Percentiles rank a stretch among this genome's conserved stretches.
Conservation (phyloP, 768 basidiomycete species). For the Trametes gibbosa region DNA sequence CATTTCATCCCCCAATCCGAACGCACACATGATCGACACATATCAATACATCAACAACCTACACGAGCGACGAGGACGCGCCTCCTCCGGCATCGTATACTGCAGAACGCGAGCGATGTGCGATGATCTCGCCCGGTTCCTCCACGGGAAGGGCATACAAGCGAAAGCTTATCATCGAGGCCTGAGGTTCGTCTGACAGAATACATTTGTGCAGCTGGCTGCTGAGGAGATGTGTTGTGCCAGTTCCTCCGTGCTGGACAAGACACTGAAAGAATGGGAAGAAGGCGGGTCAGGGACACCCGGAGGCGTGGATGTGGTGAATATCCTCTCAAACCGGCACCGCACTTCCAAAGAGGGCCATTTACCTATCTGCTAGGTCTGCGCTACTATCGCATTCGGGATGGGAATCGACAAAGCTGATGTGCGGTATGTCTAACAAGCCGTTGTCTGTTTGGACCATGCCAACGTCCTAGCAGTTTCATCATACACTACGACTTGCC, state of each 20-base stretch:
- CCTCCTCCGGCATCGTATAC: slow-evolving; percentile 75
- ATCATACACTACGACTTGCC: slow-evolving; percentile 82
- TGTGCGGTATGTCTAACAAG: slow-evolving; percentile 47
- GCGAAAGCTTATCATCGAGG: slow-evolving; percentile 77
- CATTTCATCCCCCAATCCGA: slow-evolving; percentile 47
- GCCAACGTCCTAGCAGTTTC: slow-evolving; percentile 41
- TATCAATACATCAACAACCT: slow-evolving; percentile 63
- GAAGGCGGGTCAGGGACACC: slow-evolving; percentile 46
- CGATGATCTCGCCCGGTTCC: slow-evolving; percentile 59
- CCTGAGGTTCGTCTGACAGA: slow-evolving; percentile 39
- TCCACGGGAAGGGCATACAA: slow-evolving; percentile 65
- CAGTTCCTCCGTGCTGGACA: slow-evolving; percentile 51
- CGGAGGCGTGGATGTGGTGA: slow-evolving; percentile 61
- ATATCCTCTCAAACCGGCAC: no score
- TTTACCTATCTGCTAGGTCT: no score
- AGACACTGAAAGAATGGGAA: slow-evolving; percentile 55
- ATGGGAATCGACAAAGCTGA: slow-evolving; percentile 85
- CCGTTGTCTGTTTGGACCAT: neutral
- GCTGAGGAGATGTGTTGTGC: neutral
- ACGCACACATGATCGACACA: slow-evolving; percentile 61
- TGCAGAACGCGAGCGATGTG: slow-evolving; percentile 69
- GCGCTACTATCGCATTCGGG: slow-evolving; percentile 82
- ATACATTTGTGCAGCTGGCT: neutral
- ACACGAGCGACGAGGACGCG: slow-evolving; percentile 52
- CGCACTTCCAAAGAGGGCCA: no score